Evolutionary conservation across 768 basidiomycete genomes (phyloP), one percentile per base, ranked within the genome.

Genomic region (Russula olivacea): DNA sequence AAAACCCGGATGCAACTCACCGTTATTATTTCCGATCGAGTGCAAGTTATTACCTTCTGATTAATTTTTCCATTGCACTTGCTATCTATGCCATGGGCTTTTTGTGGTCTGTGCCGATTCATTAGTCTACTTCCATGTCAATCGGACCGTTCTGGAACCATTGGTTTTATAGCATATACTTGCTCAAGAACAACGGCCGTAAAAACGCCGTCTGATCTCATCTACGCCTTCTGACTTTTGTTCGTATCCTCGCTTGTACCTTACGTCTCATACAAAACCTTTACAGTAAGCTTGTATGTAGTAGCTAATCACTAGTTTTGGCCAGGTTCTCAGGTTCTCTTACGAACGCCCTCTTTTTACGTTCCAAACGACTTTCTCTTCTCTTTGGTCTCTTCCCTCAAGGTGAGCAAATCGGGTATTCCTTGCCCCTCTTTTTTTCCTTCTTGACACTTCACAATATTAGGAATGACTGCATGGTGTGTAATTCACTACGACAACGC

Each of bases 251-350:
- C 57, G 50, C 62, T 63, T 63, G 62, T 63, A 63, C 62, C 62
- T 63, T 63, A 63, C 57, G 57, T 59, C 57, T 53, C 62, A 48
- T 34, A 53, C 49, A 43, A 48, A 41, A 34, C 41, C 34, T 12
- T 59, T 63, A 58, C 57, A 58, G 52, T 63, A 63, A 63, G 49
- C 45, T 59, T 63, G 62, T 63, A 59, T 63, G 62, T 63, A 63
- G 62, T 59, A 63, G 14, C 62, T 63, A 63, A 63, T 63, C 45
- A 58, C 34, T 48, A 58, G 62, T 63, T 59, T 34, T 38, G 57
- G 38, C 48, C 45, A 45, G 40, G 14, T 52, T 15, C 45, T 28
- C 51, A 36, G 19, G 10, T 52, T 15, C 45, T 28, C 55, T 43
- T 32, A 51, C 61, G 56, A 63, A 53, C 58, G 36, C 56, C 57